Evolutionary conservation across 1,284 basidiomycete species (phyloP).

Genomic region (Apiotrichum veenhuisii): DNA sequence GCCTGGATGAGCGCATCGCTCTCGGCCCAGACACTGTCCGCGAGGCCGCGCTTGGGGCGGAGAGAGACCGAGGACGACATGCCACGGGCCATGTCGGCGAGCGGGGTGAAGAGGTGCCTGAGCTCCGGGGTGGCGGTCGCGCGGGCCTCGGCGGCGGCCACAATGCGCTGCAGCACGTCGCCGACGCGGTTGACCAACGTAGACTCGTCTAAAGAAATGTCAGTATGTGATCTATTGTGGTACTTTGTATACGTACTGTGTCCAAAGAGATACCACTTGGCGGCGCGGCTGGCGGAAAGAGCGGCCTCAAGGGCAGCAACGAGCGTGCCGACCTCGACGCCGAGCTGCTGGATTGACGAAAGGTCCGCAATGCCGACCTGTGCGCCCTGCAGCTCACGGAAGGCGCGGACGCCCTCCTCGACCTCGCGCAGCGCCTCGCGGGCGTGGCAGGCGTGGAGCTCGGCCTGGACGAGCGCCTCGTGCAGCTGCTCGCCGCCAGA

Average conservation of each 20-base stretch:
- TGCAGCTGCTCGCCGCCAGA: constrained; percentile 22
- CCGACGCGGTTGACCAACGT: constrained; percentile 13
- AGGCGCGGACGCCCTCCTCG: constrained; percentile 31
- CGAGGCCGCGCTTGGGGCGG: constrained; percentile 3
- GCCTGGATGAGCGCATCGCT: constrained; percentile 58
- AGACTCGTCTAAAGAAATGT: constrained; percentile 19
- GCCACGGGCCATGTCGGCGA: constrained; percentile 54
- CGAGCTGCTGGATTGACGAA: constrained; percentile 23
- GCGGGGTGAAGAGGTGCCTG: constrained; percentile 54
- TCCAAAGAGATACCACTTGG: constrained; percentile 27
- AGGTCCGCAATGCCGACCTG: constrained; percentile 24
- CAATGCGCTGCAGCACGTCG: constrained; percentile 10
- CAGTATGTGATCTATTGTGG: not conserved
- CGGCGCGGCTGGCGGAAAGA: constrained; percentile 17
- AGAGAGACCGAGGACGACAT: constrained; percentile 8
- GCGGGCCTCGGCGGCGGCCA: constrained; percentile 4
- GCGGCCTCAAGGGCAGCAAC: constrained; percentile 22
- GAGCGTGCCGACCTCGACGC: constrained; percentile 25
- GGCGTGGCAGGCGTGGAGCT: constrained; percentile 22
- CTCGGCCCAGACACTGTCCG: constrained; percentile 27
- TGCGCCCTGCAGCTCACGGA: constrained; percentile 35
- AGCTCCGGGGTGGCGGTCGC: constrained; percentile 48
- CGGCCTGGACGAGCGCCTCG: constrained; percentile 18
- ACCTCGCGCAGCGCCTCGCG: constrained; percentile 31
- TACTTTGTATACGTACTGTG: constrained; percentile 15